phyloP scores from a whole-genome alignment of 2,329 filamentous ascomycete genomes.

The Verticillium zaregamsianum region DNA sequence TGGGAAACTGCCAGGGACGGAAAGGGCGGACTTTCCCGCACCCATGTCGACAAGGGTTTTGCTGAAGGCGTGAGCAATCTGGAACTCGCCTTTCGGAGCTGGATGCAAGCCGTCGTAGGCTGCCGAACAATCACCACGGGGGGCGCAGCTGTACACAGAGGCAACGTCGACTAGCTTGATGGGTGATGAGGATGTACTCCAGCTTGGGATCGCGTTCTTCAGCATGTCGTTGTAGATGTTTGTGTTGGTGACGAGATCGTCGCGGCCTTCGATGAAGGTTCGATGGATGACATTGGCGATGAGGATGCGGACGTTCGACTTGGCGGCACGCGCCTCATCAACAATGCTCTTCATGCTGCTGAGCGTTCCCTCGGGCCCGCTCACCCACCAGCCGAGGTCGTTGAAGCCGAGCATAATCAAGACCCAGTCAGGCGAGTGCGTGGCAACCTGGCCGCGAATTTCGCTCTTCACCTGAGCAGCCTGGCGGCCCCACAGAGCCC shows the following conservation, averaged over 20 bases:
- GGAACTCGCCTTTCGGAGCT: conserved; percentile 32
- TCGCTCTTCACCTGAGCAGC: conserved; percentile 22
- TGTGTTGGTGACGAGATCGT: conserved; percentile 19
- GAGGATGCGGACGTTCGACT: conserved; percentile 19
- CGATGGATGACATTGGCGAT: conserved; percentile 26
- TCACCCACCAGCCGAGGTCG: conserved; percentile 25
- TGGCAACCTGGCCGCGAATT: conserved; percentile 20
- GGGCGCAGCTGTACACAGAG: conserved; percentile 23
- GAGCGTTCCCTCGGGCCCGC: conserved; percentile 14
- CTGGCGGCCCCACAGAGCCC: conserved; percentile 27
- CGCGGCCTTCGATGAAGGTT: conserved; percentile 14
- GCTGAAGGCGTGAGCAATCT: conserved; percentile 36
- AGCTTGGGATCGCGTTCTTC: conserved; percentile 15
- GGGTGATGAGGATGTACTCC: conserved; percentile 21
- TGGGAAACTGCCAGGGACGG: conserved; percentile 17
- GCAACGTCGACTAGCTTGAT: conserved; percentile 26
- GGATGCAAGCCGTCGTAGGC: conserved; percentile 39
- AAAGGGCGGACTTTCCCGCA: conserved; percentile 16
- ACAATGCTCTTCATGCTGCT: conserved; percentile 21
- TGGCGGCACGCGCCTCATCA: conserved; percentile 22
- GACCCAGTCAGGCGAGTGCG: conserved; percentile 26
- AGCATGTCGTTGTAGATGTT: conserved; percentile 22
- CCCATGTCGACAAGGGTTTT: conserved; percentile 20
- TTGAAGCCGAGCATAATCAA: conserved; percentile 29
- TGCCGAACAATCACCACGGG: conserved; percentile 16